Evolutionary conservation across 352 stramenopile species (phyloP).

Genomic region (Nothophytophthora sp.): DNA sequence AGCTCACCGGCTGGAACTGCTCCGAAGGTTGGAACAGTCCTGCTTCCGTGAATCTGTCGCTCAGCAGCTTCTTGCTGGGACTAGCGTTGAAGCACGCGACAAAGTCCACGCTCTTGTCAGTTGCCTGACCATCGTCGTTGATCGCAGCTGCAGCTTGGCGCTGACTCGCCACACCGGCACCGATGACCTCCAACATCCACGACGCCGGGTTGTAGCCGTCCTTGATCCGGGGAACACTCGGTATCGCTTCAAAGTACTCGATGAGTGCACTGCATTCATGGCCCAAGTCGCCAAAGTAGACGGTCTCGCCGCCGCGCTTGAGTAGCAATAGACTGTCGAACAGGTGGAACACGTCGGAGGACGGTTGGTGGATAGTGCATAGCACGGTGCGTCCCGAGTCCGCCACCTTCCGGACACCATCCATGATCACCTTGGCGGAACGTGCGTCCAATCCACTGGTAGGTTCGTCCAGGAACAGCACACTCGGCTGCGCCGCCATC

Average conservation of each 20-base stretch:
- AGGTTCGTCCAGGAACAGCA: conserved; percentile 92
- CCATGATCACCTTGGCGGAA: conserved; percentile 86
- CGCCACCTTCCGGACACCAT: conserved; percentile 88
- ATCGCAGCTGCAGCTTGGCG: conserved; percentile 1
- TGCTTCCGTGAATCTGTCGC: conserved; percentile 21
- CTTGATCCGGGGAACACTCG: conserved; percentile 51
- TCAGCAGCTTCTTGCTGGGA: conserved; percentile 24
- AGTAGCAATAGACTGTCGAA: conserved; percentile 91
- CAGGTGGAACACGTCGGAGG: conserved; percentile 86
- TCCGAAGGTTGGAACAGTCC: conserved; percentile 34
- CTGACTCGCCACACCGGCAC: conserved; percentile 39
- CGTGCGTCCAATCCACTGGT: conserved; percentile 91
- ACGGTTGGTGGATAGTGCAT: conserved; percentile 94
- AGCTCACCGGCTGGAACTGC: conserved; percentile 27
- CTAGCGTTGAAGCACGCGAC: conserved; percentile 38
- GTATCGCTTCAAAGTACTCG: conserved; percentile 71
- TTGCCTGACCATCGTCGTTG: conserved; percentile 33
- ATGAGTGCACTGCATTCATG: conserved; percentile 33
- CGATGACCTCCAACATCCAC: conserved; percentile 74
- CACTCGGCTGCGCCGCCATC: conserved; percentile 82
- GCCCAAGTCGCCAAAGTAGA: conserved; percentile 59
- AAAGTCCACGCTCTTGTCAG: conserved; percentile 22
- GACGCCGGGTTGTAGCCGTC: conserved; percentile 73
- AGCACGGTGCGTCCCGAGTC: conserved; percentile 76
- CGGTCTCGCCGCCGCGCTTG: conserved; percentile 58